These are phyloP conservation scores for Brasenia schreberi DNA, from an alignment of 164 flowering plant species.

Conservation along the genomic window DNA sequence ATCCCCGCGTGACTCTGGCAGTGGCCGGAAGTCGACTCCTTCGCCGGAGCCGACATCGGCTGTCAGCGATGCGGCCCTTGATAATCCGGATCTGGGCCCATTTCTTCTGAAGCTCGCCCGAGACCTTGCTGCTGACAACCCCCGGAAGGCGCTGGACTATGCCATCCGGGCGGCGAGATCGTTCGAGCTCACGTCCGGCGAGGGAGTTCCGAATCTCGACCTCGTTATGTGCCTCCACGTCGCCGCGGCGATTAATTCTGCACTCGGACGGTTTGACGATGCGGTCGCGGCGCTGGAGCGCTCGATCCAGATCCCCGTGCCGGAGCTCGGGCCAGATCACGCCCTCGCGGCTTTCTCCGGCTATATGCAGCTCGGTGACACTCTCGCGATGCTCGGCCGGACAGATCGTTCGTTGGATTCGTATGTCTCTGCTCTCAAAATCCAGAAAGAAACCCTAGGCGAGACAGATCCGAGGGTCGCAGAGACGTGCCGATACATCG, in stretches of 20 bases:
- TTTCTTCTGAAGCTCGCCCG: slow-evolving; percentile 83
- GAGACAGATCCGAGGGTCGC: slow-evolving; percentile 93
- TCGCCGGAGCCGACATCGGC: background rate
- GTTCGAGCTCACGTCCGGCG: slow-evolving; percentile 44
- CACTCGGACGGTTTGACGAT: slow-evolving; percentile 86
- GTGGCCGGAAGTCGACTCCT: background rate
- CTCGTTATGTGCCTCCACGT: slow-evolving; percentile 92
- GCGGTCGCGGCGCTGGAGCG: slow-evolving; percentile 84
- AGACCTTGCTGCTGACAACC: slow-evolving; percentile 84
- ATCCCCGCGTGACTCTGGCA: background rate
- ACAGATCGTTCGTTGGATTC: slow-evolving; percentile 63
- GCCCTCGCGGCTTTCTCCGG: slow-evolving; percentile 93
- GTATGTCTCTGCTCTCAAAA: slow-evolving; percentile 67
- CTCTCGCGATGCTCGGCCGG: slow-evolving; percentile 87
- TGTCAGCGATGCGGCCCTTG: slow-evolving; percentile 18
- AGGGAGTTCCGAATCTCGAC: slow-evolving; percentile 68
- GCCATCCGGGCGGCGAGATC: slow-evolving; percentile 86
- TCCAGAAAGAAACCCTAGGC: slow-evolving; percentile 79
- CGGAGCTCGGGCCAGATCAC: slow-evolving; percentile 59
- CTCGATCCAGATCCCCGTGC: slow-evolving; percentile 67
- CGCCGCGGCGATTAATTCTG: slow-evolving; percentile 86
- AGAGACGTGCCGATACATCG: slow-evolving; percentile 96
- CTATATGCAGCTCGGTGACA: slow-evolving; percentile 94
- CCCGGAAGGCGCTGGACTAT: slow-evolving; percentile 72
- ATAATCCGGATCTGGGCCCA: slow-evolving; percentile 98